A percentile compares a stretch with the other conserved stretches of the same genome.
Evolutionary conservation across 208 protist genomes (phyloP).

Genomic region (Herpetomonas samuelpessoai): DNA sequence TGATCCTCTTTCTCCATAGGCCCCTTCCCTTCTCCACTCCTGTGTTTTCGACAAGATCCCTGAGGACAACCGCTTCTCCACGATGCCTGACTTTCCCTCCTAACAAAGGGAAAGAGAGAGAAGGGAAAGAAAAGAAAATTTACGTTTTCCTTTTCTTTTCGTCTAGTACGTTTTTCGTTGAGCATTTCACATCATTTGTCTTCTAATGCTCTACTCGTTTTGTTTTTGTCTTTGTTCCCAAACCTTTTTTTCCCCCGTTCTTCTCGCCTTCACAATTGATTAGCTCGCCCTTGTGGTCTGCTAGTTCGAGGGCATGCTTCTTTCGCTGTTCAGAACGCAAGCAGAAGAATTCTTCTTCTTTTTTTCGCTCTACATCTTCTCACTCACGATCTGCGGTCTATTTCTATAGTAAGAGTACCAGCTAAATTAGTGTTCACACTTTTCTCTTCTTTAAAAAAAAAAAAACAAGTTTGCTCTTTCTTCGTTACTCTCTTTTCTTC

Average conservation of each 20-base stretch:
- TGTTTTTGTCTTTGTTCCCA: conserved; percentile 1
- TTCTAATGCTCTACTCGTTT: conserved; percentile 1
- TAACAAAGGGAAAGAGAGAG: too few relatives aligned
- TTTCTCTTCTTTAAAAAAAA: too few relatives aligned
- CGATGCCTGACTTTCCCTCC: too few relatives aligned
- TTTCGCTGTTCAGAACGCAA: too few relatives aligned
- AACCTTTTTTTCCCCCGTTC: background rate
- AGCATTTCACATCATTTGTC: too few relatives aligned
- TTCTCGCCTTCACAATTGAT: background rate
- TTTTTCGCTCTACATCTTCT: background rate
- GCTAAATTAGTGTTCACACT: background rate
- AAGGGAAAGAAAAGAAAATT: too few relatives aligned
- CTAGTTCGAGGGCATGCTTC: too few relatives aligned
- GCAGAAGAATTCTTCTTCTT: conserved; percentile 2
- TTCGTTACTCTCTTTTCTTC: background rate
- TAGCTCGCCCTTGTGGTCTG: background rate
- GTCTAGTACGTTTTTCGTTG: too few relatives aligned
- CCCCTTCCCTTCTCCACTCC: background rate
- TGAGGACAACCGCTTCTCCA: too few relatives aligned
- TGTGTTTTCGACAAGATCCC: conserved; percentile 10
- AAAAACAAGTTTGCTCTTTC: background rate
- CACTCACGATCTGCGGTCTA: background rate
- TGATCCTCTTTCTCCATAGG: conserved; percentile 4
- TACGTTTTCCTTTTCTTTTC: too few relatives aligned
- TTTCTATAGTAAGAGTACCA: conserved; percentile 2